Evolutionary conservation across 2,329 filamentous ascomycete species (phyloP), one percentile per base, ranked within the genome.

Genomic region (Daldinia sp.): DNA sequence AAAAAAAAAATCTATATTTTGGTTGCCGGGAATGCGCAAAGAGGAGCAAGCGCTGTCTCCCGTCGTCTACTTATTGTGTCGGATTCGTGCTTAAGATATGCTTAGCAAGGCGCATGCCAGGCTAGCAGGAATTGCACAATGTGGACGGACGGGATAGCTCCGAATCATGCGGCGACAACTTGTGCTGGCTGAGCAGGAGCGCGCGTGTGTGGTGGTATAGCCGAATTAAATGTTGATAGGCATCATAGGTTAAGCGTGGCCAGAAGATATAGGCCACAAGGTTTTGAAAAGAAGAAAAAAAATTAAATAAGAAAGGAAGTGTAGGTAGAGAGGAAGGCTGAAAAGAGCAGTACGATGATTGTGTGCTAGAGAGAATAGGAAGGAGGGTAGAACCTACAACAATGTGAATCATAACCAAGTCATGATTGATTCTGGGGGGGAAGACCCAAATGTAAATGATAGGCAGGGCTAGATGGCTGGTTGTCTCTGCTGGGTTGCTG

Each of bases 381-480:
- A 57, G 63, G 64, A 65, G 62, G 53, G 30, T 54, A 61, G 59
- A 48, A 74, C 69, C 65, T 72, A 74, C 72, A 55, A 58, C 57
- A 67, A 67, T 53, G 68, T 72, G 69, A 72, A 72, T 73, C 72
- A 74, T 71, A 71, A 73, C 53, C 69, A 70, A 55, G 71, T 73
- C 72, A 74, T 73, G 65, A 68, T 69, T 59, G 60, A 60, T 44
- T 64, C 26, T 63, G 35, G 55, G 63, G 55, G 63, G 60, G 55
- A 62, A 64, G 60, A 59, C 54, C 67, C 65, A 68, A 68, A 50
- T 68, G 61, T 65, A 53, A 60, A 53, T 62, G 39, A 62, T 48
- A 37, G 39, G 28, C 26, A 37, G 53, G 57, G 57, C 46, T 51
- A 12, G 48, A 44, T 33, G 35, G 53, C 53, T 54, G 35, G 13